Conservation (phyloP, 2,329 filamentous ascomycete genomes). For the Aureobasidium sp. region DNA sequence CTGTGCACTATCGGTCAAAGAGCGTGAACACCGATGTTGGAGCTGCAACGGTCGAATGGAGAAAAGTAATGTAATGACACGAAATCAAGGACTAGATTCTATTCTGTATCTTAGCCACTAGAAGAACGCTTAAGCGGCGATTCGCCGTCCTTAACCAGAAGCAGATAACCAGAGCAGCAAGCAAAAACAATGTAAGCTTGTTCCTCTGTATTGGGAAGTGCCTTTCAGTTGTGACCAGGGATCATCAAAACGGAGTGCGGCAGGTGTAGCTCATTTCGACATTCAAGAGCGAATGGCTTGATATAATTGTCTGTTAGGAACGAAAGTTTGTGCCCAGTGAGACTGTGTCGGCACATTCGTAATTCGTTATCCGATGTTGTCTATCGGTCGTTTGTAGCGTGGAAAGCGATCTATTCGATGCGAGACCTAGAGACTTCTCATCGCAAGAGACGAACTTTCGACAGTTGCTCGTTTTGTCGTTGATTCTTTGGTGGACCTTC, state of each 20-base stretch:
- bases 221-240: no score
- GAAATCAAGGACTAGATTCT: neutral
- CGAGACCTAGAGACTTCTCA: neutral
- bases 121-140: neutral
- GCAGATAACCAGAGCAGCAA: neutral
- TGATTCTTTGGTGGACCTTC: slow-evolving; percentile 43
- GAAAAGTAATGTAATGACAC: neutral
- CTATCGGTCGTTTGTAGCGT: neutral
- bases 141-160: neutral
- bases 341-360: neutral
- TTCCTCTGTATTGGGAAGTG: no score
- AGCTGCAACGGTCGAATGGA: neutral
- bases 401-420: neutral
- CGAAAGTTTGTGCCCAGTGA: neutral
- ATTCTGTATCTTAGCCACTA: neutral
- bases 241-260: no score
- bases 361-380: neutral
- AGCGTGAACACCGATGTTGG: neutral
- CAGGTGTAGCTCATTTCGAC: neutral
- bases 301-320: neutral
- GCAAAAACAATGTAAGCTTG: neutral
- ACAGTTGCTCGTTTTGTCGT: neutral
- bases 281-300: neutral
- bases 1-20: neutral
- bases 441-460: slow-evolving; percentile 4